A percentile compares a stretch with the other conserved stretches of the same genome.
Evolutionary conservation across 768 basidiomycete genomes (phyloP).

Genomic region (Leccinum pellstonianum): DNA sequence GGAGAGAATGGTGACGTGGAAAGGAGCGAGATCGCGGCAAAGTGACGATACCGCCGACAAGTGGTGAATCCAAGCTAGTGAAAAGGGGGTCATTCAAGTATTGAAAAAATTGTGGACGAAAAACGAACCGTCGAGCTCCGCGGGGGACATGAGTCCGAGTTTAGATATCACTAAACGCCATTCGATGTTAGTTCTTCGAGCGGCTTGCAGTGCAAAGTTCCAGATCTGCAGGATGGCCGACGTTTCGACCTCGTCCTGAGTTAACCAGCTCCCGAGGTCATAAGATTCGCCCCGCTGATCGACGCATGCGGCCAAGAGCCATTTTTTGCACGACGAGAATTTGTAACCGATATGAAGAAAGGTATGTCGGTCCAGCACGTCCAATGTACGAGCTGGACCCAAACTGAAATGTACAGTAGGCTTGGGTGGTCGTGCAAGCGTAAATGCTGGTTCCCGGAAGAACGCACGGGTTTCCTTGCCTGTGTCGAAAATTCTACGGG

Average conservation of each 20-base stretch:
- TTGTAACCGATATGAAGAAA: constrained; percentile 78
- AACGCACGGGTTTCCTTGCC: constrained; percentile 42
- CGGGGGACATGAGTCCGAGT: constrained; percentile 55
- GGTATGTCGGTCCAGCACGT: constrained; percentile 56
- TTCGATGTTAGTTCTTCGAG: constrained; percentile 66
- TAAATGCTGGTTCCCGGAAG: constrained; percentile 66
- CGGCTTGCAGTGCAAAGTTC: constrained; percentile 64
- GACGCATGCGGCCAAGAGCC: constrained; percentile 72
- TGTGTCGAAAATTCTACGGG: constrained; percentile 46
- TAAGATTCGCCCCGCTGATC: constrained; percentile 80
- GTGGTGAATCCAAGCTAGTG: constrained; percentile 64
- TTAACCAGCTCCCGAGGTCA: constrained; percentile 65
- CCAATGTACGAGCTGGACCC: constrained; percentile 42
- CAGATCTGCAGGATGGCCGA: constrained; percentile 63
- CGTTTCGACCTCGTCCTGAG: constrained; percentile 45
- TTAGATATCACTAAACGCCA: constrained; percentile 79
- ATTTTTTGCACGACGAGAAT: constrained; percentile 64
- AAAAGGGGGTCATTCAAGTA: constrained; percentile 1
- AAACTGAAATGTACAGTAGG: constrained; percentile 39
- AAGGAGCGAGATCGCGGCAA: constrained; percentile 43
- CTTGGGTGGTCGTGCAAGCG: constrained; percentile 49
- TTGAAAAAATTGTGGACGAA: background rate
- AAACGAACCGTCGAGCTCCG: constrained; percentile 65
- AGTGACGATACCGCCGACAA: constrained; percentile 42
- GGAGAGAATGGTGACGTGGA: constrained; percentile 61